phyloP scores from a whole-genome alignment of 2,329 filamentous ascomycete species.

The Hawksworthiomyces lignivorus region DNA sequence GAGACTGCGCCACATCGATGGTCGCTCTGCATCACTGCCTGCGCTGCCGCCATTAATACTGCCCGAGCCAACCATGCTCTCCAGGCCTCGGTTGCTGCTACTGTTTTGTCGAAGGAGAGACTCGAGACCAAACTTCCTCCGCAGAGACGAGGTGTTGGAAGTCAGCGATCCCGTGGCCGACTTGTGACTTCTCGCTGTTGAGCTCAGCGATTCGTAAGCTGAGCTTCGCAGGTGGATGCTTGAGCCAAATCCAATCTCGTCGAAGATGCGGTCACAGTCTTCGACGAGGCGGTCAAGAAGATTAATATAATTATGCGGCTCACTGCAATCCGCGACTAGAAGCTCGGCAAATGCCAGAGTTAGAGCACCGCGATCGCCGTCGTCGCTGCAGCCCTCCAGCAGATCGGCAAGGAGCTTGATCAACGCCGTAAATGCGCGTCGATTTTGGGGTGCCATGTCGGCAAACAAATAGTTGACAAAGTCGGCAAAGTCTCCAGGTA shows the following conservation, averaged over 20 bases:
- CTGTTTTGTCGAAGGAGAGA: conserved; percentile 70
- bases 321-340: conserved; percentile 57
- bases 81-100: conserved; percentile 38
- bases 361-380: conserved; percentile 80
- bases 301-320: conserved; percentile 77
- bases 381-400: conserved; percentile 82
- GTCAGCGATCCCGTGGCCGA: conserved; percentile 66
- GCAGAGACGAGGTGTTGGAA: conserved; percentile 79
- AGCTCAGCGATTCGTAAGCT: conserved; percentile 52
- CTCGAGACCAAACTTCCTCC: conserved; percentile 77
- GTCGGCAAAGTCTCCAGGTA: conserved; percentile 65
- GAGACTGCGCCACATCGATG: conserved; percentile 78
- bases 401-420: conserved; percentile 82
- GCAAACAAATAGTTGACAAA: conserved; percentile 57
- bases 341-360: conserved; percentile 86
- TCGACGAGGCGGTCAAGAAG: conserved; percentile 82
- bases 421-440: conserved; percentile 72
- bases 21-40: conserved; percentile 44
- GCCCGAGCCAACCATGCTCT: conserved; percentile 1
- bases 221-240: conserved; percentile 42
- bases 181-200: conserved; percentile 45
- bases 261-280: conserved; percentile 83
- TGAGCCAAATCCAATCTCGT: conserved; percentile 41
- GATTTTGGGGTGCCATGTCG: conserved; percentile 62
- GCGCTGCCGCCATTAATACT: neutral